phyloP scores from a whole-genome alignment of 257 asterid genomes.

The Capsicum baccatum region DNA sequence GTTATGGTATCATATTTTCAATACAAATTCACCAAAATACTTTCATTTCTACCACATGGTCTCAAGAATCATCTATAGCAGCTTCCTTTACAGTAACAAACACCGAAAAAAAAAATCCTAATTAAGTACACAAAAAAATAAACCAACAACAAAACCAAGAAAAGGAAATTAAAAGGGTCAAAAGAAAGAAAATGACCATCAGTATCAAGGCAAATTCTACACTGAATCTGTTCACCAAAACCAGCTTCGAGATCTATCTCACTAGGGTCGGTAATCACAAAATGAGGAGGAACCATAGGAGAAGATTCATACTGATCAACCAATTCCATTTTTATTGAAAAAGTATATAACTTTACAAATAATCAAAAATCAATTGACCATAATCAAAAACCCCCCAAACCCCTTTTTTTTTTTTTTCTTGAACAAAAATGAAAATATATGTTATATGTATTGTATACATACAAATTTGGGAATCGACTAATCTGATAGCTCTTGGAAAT shows the following conservation, averaged over 20 bases:
- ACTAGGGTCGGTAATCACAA: constrained; percentile 58
- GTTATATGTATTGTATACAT: neutral
- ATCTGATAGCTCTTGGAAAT: constrained; percentile 3
- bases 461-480: neutral
- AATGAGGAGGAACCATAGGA: constrained; percentile 69
- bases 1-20: constrained; percentile 3
- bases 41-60: neutral
- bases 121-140: neutral
- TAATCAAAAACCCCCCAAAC: neutral
- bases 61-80: constrained; percentile 20
- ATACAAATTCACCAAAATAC: constrained; percentile 22
- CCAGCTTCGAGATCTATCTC: constrained; percentile 98
- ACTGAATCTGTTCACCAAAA: constrained; percentile 93
- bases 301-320: constrained; percentile 61
- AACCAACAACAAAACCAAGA: neutral
- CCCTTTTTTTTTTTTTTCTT: too few species aligned
- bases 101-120: neutral
- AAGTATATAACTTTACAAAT: neutral
- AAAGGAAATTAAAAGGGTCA: neutral
- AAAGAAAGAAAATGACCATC: constrained; percentile 58
- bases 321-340: constrained; percentile 56
- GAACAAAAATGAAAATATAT: neutral
- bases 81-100: constrained; percentile 19
- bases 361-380: constrained; percentile 15
- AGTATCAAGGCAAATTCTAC: constrained; percentile 96